Percentiles rank a stretch among this genome's conserved stretches.
Conservation (phyloP, 2,329 filamentous ascomycete genomes). For the Aureobasidium sp. region DNA sequence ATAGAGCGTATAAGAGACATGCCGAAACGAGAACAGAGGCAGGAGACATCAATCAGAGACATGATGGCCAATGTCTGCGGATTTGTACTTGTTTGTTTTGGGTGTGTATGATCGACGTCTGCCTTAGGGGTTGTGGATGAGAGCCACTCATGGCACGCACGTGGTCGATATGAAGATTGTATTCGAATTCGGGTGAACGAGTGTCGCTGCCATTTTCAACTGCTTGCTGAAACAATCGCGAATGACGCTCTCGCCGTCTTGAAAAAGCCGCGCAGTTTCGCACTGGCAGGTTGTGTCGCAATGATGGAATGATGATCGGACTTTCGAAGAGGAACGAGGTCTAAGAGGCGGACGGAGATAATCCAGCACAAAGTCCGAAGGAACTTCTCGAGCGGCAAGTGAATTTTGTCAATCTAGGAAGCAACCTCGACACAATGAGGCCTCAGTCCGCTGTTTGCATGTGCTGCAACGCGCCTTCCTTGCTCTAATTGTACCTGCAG, state of each 20-base stretch:
- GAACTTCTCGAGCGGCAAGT: constrained; percentile 2
- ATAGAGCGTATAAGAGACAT: constrained; percentile 11
- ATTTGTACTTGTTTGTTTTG: background rate
- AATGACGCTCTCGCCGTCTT: no score
- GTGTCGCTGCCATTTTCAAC: background rate
- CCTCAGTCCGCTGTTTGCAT: constrained; percentile 45
- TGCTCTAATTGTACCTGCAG: constrained; percentile 56
- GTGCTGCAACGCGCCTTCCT: constrained; percentile 41
- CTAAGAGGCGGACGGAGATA: background rate
- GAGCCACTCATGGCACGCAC: constrained; percentile 12
- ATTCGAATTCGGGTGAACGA: background rate
- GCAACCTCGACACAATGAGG: constrained; percentile 11
- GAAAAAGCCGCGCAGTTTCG: no score
- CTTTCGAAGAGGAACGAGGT: background rate
- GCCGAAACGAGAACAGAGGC: background rate
- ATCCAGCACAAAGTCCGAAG: constrained; percentile 4
- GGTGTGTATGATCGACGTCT: background rate
- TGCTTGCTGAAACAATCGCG: background rate
- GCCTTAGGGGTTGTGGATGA: background rate
- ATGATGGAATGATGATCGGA: no score
- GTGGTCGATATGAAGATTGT: background rate
- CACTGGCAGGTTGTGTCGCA: no score
- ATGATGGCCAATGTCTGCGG: background rate
- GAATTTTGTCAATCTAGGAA: background rate
- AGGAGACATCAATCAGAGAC: background rate